Percentiles rank a stretch among this genome's conserved stretches.
These are phyloP conservation scores for Syzygium grande DNA, from an alignment of 345 rosid species.

Conservation along the genomic window DNA sequence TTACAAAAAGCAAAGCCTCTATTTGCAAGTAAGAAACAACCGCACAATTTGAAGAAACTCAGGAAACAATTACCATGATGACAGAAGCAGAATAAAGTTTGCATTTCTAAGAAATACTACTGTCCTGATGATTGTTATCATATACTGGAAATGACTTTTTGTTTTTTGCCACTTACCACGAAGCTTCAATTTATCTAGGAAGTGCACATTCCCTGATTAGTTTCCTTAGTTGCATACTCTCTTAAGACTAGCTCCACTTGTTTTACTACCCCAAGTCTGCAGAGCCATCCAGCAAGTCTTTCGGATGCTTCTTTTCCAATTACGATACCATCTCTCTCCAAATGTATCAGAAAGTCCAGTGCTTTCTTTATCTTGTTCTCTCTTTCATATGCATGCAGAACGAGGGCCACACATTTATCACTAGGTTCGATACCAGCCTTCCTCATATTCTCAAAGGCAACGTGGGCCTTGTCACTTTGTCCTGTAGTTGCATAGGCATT, in stretches of 20 bases:
- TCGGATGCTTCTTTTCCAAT: slow-evolving; percentile 59
- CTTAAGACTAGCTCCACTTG: slow-evolving; percentile 60
- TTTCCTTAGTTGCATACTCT: slow-evolving; percentile 23
- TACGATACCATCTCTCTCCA: slow-evolving; percentile 46
- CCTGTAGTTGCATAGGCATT: slow-evolving; percentile 59
- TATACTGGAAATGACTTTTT: neutral
- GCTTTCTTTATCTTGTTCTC: slow-evolving; percentile 53
- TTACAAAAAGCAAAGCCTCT: no score
- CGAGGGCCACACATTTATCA: slow-evolving; percentile 67
- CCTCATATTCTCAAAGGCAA: slow-evolving; percentile 70
- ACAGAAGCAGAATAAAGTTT: no score
- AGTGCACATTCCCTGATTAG: neutral
- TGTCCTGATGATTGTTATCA: neutral
- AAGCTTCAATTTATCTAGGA: neutral
- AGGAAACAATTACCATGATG: no score
- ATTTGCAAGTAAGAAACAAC: no score
- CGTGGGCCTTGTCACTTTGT: slow-evolving; percentile 44
- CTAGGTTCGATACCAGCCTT: slow-evolving; percentile 62
- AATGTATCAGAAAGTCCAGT: slow-evolving; percentile 37
- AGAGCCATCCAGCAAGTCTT: slow-evolving; percentile 58
- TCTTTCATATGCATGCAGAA: slow-evolving; percentile 51
- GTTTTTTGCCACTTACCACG: neutral
- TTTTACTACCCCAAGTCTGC: slow-evolving; percentile 59
- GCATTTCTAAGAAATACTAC: neutral
- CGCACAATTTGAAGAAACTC: no score